Base-by-base conservation (phyloP, 371 early-diverging fungal genomes). In the Syncephalastrum monosporum region DNA sequence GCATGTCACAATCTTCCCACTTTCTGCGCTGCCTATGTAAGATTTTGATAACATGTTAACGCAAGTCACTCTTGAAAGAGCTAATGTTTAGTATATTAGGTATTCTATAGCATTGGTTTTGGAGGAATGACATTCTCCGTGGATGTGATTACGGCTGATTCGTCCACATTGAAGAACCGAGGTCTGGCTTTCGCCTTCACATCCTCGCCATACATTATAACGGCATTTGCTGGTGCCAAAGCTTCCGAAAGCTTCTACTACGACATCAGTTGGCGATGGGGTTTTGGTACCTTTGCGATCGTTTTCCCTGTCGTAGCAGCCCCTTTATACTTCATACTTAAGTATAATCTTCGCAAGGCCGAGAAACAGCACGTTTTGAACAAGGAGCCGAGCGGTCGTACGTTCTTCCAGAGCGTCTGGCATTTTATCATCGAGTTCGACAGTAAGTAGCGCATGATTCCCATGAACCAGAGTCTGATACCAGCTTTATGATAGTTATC, bases 1-100 rank as follows among this genome's bases (percentile, higher is more conserved):
- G 61, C 56, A 14, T 60, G 61, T 19, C 47, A 60, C 15, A 49
- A 56, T 27, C 61, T 60, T n/a, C 51, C 61, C 16, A 61, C 61
- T 47, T 61, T 57, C 21, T 61, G 61, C 46, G 61, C 61, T 45
- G 61, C 61, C 25, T 61, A 64, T 64, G 64, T 64, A 61, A 51
- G 55, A 38, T 38, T 14, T 19, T 24, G 10, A 5, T 42, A 33
- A 33, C 12, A 33, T 12, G 10, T 10, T 33, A 33, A 33, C 2
- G 38, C 17, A n/a, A 3, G 50, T 14, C 23, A 33, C 47, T 7
- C 19, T 47, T 45, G 12, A 19, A 19, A 16, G 13, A 3, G 13
- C 13, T 54, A 47, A 55, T 3, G 33, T 3, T n/a, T n/a, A 0
- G 4, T 29, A 29, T 53, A 21, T 13, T 55, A 55, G 60, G 60